These are phyloP conservation scores for Microthyrium microscopicum DNA, from an alignment of 2,329 filamentous ascomycete species.

Conservation along the genomic window DNA sequence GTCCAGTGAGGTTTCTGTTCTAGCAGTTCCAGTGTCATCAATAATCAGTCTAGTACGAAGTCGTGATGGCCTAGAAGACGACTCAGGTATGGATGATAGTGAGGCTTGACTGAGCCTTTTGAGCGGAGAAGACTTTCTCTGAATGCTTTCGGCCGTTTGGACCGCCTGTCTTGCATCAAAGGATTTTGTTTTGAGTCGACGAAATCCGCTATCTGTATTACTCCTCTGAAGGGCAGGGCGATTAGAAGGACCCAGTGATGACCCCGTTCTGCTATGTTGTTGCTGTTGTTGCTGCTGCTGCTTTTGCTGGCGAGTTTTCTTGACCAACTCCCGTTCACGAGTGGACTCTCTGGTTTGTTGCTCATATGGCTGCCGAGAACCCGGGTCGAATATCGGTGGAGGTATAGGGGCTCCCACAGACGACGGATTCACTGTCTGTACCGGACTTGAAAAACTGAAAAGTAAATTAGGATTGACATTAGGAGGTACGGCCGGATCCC, in stretches of 20 bases:
- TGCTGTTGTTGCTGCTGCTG: too few species aligned
- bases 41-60: slow-evolving; percentile 28
- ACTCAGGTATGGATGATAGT: slow-evolving; percentile 29
- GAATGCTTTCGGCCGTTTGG: slow-evolving; percentile 16
- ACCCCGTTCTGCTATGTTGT: slow-evolving; percentile 16
- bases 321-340: slow-evolving; percentile 16
- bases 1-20: slow-evolving; percentile 25
- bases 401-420: slow-evolving; percentile 10
- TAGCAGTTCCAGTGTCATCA: slow-evolving; percentile 29
- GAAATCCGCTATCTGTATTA: slow-evolving; percentile 27
- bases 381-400: slow-evolving; percentile 12
- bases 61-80: slow-evolving; percentile 16
- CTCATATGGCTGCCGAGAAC: slow-evolving; percentile 22
- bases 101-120: slow-evolving; percentile 26
- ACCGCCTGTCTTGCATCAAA: slow-evolving; percentile 16
- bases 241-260: slow-evolving; percentile 16
- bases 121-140: slow-evolving; percentile 28
- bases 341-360: slow-evolving; percentile 19
- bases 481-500: slow-evolving; percentile 13
- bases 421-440: slow-evolving; percentile 14
- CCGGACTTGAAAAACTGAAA: slow-evolving; percentile 20
- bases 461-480: slow-evolving; percentile 32
- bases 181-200: slow-evolving; percentile 15
- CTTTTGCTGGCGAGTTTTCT: slow-evolving; percentile 3
- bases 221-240: slow-evolving; percentile 25